Base-by-base conservation (phyloP, 2,329 filamentous ascomycete species). In the Lecanicillium sp. region DNA sequence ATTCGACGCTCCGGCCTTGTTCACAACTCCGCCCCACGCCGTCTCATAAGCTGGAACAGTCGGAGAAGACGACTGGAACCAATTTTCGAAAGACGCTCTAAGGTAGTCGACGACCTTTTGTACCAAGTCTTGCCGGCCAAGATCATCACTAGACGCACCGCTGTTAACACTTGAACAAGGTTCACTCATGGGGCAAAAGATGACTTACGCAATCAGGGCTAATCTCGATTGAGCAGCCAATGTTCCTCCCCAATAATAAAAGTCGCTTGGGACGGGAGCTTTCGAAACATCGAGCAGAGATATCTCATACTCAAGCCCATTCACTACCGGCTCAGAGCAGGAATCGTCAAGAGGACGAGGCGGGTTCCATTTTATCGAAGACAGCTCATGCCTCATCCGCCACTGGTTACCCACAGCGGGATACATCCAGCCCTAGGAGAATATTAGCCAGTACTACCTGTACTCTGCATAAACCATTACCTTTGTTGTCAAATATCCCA, bases 231-330 rank as follows among this genome's bases (percentile, higher is more conserved):
- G 35, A 4, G 49, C 48, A 17, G 48, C 48, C 15, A 51, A 38
- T 16, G 42, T 48, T 20, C 46, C 46, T 19, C 49, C 49, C 49
- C 49, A 51, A 42, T 42, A 49, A 41, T 51, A 51, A 35, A 51
- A 51, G 32, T 51, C 49, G 19, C 45, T 43, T 9, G 49, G 49
- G 3, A 47, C 27, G 7, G 48, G 46, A 13, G 48, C 38, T n/a
- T 38, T 19, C 9, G 48, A 37, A 14, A 35, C 17, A 27, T 50
- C 41, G 13, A 50, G 48, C 30, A 44, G 41, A 11, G 33, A 25
- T 28, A 51, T 30, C 22, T 51, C 49, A 34, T 49, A 51, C 31
- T 50, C 46, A 19, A 51, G 46, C 28, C 49, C 49, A 17, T 45
- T 35, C 18, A 44, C 35, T 15, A 51, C 48, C 9, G 40, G 13